Percentiles rank a stretch among this genome's conserved stretches.
These are phyloP conservation scores for Lasiosphaeria miniovina DNA, from an alignment of 495 filamentous ascomycete genomes.

Conservation along the genomic window DNA sequence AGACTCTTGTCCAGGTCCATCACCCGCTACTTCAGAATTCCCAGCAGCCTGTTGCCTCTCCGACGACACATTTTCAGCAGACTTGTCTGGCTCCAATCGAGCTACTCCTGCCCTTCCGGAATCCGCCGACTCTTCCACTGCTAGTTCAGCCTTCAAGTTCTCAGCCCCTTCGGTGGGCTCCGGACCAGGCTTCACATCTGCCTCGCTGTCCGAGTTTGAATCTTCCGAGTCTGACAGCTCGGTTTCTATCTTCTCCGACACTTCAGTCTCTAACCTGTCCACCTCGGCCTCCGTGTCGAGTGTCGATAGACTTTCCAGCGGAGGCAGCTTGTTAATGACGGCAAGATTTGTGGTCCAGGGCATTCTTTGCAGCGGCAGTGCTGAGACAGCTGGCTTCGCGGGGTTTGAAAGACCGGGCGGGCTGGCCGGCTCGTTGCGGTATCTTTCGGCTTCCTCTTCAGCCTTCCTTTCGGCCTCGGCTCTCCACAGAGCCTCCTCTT, in stretches of 20 bases:
- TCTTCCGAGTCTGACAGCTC: constrained; percentile 13
- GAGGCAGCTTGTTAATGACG: constrained; percentile 14
- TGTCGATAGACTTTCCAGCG: constrained; percentile 8
- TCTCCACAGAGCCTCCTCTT: constrained; percentile 32
- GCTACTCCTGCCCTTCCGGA: background rate
- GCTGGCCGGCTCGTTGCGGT: constrained; percentile 28
- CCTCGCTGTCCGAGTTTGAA: constrained; percentile 8
- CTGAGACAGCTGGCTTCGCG: background rate
- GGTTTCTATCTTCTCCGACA: constrained; percentile 14
- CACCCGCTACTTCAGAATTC: background rate
- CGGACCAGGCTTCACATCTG: constrained; percentile 1
- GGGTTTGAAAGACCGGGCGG: constrained; percentile 8
- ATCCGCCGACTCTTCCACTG: background rate
- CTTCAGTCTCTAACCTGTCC: constrained; percentile 17
- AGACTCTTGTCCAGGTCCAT: background rate
- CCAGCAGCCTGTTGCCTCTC: background rate
- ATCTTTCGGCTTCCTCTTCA: constrained; percentile 29
- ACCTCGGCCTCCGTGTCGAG: constrained; percentile 2
- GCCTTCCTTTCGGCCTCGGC: constrained; percentile 27
- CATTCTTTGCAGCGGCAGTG: background rate
- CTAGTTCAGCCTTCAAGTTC: background rate
- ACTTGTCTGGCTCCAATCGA: background rate
- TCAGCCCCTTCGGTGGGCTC: background rate
- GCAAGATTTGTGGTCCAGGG: constrained; percentile 6
- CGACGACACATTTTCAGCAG: background rate